phyloP scores from a whole-genome alignment of 2,329 filamentous ascomycete species.

The Sporothrix dimorphospora region DNA sequence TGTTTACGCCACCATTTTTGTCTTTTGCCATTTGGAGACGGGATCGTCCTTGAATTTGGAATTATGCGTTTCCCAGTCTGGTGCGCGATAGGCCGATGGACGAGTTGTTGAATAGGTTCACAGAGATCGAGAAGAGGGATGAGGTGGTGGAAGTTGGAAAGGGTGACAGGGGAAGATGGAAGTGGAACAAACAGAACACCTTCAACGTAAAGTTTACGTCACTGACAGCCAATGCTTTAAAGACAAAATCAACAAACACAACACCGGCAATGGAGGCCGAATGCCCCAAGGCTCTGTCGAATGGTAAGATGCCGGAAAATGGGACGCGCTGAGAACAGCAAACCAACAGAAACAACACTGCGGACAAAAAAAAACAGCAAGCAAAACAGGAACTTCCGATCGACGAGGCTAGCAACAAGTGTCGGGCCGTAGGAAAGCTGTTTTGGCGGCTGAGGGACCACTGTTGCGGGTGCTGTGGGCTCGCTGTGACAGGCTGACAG shows the following conservation, averaged over 20 bases:
- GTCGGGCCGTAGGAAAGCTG: conserved; percentile 1
- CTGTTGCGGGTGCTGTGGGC: no score
- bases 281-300: no score
- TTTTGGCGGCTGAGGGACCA: no score
- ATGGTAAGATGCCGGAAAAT: not conserved
- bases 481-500: not conserved
- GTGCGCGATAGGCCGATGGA: not conserved
- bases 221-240: not conserved
- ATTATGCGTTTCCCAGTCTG: conserved; percentile 7
- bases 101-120: not conserved
- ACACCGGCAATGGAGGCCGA: no score
- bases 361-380: not conserved
- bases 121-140: not conserved
- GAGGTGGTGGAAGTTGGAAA: no score
- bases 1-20: not conserved
- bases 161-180: not conserved
- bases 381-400: conserved; percentile 14
- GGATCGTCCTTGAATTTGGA: conserved; percentile 18
- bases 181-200: not conserved
- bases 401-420: conserved; percentile 21
- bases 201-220: not conserved
- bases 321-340: not conserved
- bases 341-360: not conserved
- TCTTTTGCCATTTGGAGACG: conserved; percentile 1
- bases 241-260: not conserved